A percentile compares a stretch with the other conserved stretches of the same genome.
Evolutionary conservation across 768 basidiomycete species (phyloP).

Genomic region (Amanita jacksonii): DNA sequence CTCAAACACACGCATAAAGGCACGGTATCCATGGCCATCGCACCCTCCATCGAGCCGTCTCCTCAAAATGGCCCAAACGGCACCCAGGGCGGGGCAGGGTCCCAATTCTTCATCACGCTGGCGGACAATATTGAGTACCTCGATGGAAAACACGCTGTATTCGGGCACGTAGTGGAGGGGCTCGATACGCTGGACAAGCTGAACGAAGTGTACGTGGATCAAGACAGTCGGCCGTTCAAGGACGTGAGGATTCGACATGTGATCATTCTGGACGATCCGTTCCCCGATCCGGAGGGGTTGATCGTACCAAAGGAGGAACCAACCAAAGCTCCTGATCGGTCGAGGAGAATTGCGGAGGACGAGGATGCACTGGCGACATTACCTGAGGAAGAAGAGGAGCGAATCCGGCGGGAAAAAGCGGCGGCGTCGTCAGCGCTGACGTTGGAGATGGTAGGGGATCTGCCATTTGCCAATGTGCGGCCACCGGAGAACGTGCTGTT

Average conservation of each 20-base stretch:
- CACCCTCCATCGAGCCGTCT: slow-evolving; percentile 53
- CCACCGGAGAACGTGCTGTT: slow-evolving; percentile 98
- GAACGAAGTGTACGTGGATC: slow-evolving; percentile 86
- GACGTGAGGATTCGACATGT: slow-evolving; percentile 94
- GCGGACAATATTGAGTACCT: slow-evolving; percentile 89
- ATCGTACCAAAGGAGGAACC: slow-evolving; percentile 68
- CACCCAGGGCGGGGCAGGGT: slow-evolving; percentile 60
- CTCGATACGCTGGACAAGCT: slow-evolving; percentile 86
- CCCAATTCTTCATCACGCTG: slow-evolving; percentile 95
- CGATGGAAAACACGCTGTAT: slow-evolving; percentile 87
- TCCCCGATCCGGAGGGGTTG: slow-evolving; percentile 76
- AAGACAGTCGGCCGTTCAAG: slow-evolving; percentile 84
- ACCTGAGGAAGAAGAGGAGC: slow-evolving; percentile 82
- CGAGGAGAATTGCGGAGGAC: slow-evolving; percentile 88
- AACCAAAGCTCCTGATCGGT: slow-evolving; percentile 72
- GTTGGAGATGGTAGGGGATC: slow-evolving; percentile 98
- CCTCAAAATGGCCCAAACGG: not conserved
- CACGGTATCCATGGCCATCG: slow-evolving; percentile 96
- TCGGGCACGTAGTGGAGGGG: slow-evolving; percentile 94
- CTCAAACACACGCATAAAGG: slow-evolving; percentile 81
- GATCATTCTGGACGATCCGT: slow-evolving; percentile 95
- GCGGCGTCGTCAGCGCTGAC: slow-evolving; percentile 92
- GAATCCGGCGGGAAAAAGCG: slow-evolving; percentile 72
- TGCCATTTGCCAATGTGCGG: slow-evolving; percentile 95
- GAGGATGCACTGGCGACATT: slow-evolving; percentile 80